Percentiles rank a stretch among this genome's conserved stretches.
Evolutionary conservation across 2,329 filamentous ascomycete species (phyloP).

Genomic region (Colletotrichum orbiculare): DNA sequence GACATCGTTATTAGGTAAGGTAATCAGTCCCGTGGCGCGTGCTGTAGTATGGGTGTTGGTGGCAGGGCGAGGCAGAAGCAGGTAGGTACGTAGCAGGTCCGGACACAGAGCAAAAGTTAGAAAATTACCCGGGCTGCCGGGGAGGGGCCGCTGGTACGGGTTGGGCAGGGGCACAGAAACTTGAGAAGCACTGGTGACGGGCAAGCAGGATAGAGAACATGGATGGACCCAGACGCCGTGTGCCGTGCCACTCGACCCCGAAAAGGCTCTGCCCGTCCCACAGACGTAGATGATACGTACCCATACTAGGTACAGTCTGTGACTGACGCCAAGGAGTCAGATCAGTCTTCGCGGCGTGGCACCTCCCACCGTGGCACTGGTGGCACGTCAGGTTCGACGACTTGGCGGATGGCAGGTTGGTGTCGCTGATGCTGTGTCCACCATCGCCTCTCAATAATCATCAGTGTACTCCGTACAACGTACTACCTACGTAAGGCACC

Average conservation of each 20-base stretch:
- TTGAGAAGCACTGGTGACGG: neutral
- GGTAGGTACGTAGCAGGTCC: neutral
- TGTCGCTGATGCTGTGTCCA: neutral
- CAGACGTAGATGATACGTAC: conserved; percentile 29
- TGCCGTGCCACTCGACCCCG: conserved; percentile 34
- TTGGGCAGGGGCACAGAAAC: conserved; percentile 30
- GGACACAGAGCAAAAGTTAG: conserved; percentile 19
- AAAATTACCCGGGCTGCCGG: conserved; percentile 34
- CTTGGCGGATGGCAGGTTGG: conserved; percentile 32
- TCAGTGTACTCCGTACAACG: too few species aligned
- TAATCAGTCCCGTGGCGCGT: neutral
- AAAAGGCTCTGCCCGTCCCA: conserved; percentile 33
- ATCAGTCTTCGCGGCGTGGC: conserved; percentile 30
- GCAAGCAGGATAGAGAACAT: conserved; percentile 24
- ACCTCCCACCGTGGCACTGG: conserved; percentile 4
- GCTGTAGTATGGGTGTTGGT: neutral
- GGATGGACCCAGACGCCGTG: conserved; percentile 28
- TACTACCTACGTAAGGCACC: neutral
- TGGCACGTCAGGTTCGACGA: conserved; percentile 30
- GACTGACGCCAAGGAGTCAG: conserved; percentile 34
- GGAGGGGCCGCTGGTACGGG: conserved; percentile 27
- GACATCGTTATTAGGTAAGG: neutral
- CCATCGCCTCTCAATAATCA: neutral
- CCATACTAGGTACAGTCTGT: neutral
- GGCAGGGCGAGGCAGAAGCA: neutral